Evolutionary conservation across 2,329 filamentous ascomycete genomes (phyloP), one percentile per base, ranked within the genome.

Genomic region (Monosporascus sp.): DNA sequence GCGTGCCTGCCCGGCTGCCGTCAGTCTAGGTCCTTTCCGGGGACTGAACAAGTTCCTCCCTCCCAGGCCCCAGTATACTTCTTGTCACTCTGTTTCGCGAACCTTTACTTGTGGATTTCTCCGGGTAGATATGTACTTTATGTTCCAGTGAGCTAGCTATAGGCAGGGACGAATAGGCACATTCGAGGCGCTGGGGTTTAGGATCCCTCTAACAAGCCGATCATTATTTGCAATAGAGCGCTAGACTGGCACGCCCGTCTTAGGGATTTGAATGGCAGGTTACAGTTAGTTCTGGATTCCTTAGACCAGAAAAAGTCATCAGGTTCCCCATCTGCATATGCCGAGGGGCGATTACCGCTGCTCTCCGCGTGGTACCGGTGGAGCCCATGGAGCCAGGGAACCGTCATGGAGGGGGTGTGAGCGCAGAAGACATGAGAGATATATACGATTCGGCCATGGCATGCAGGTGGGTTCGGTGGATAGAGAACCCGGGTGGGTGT

Each of bases 311-410:
- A 61, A 53, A 64, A 65, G 59, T 37, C 45, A 49, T 52, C 51
- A 46, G 53, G 43, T 49, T 35, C 51, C 55, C 18, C 40, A 43
- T 60, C 58, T 71, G 70, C 70, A 72, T 70, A 69, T 74, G 71
- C 71, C 68, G 70, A 70, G 67, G 65, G 64, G 66, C 62, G 61
- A 66, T 63, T 62, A 63, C 65, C 63, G 68, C 59, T 63, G 61
- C 66, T 67, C 53, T 52, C 58, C 48, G 54, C 52, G 51, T 54
- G 28, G 54, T 45, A 69, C 70, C 67, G 66, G 68, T 69, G 64
- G 68, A 65, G 43, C 43, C 43, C 54, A 59, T 57, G 56, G n/a
- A 44, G 7, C 14, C 7, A 15, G 41, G 20, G 22, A 26, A 50
- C 58, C 44, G 51, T 56, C 58, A 58, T 60, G 60, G 62, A 62